phyloP scores from a whole-genome alignment of 441 rosid genomes.

The Adansonia rubrostipa region DNA sequence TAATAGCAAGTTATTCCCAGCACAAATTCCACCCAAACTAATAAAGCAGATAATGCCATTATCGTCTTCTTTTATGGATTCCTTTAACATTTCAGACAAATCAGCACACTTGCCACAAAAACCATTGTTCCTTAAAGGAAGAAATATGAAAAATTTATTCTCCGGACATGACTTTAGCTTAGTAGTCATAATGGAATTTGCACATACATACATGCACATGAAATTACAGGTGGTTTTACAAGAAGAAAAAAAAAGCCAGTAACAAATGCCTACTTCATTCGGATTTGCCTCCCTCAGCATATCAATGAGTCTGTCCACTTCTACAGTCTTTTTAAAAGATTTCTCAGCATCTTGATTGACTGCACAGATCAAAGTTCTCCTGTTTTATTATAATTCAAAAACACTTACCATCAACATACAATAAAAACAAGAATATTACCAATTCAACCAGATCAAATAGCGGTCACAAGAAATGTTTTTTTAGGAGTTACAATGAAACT shows the following conservation, averaged over 20 bases:
- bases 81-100: conserved; percentile 19
- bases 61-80: neutral
- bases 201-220: neutral
- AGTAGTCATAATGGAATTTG: neutral
- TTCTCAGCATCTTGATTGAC: conserved; percentile 80
- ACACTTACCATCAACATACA: conserved; percentile 43
- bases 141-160: neutral
- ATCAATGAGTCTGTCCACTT: conserved; percentile 79
- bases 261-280: conserved; percentile 50
- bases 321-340: conserved; percentile 90
- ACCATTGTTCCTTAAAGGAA: neutral
- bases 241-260: neutral
- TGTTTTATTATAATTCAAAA: conserved; percentile 71
- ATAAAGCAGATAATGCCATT: neutral
- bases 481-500: neutral
- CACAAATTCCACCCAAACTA: neutral
- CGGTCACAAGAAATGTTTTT: neutral
- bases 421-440: neutral
- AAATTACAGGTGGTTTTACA: neutral
- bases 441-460: neutral
- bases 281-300: conserved; percentile 76
- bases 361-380: conserved; percentile 88
- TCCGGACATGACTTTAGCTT: neutral
- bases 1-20: neutral
- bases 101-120: neutral